Evolutionary conservation across 2,329 filamentous ascomycete genomes (phyloP).

Genomic region (Botrytis squamosa): DNA sequence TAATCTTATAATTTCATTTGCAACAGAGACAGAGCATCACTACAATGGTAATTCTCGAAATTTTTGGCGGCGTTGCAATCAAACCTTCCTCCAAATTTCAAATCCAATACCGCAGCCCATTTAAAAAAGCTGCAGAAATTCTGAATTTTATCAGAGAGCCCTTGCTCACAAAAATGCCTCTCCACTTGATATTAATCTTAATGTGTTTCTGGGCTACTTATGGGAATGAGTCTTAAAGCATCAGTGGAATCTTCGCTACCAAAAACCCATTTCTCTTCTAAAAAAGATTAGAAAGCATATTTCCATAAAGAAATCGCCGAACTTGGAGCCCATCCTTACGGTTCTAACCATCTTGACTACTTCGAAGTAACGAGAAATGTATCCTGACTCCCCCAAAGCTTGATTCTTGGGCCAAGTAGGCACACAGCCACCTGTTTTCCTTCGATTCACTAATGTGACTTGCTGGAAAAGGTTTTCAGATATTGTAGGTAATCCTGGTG

Average conservation of each 20-base stretch:
- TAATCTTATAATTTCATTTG: not conserved
- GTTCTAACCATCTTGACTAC: not conserved
- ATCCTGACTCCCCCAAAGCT: no score
- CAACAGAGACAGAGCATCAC: not conserved
- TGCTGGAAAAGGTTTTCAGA: no score
- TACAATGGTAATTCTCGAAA: not conserved
- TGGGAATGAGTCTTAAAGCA: no score
- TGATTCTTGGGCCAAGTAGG: no score
- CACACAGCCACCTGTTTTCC: no score
- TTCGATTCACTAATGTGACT: no score
- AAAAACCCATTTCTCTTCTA: rapidly evolving
- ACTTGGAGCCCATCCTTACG: not conserved
- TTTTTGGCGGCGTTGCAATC: not conserved
- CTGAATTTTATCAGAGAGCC: not conserved
- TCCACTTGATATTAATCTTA: not conserved
- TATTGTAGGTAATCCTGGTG: no score
- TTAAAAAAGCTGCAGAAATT: not conserved
- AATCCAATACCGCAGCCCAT: not conserved
- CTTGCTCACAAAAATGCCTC: not conserved
- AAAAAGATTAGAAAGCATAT: not conserved
- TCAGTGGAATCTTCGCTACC: no score
- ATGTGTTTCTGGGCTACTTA: not conserved
- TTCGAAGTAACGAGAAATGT: not conserved
- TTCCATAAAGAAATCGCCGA: not conserved
- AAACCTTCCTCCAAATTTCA: not conserved